Conservation (phyloP, 768 basidiomycete species). For the Leccinum longicurvipes region DNA sequence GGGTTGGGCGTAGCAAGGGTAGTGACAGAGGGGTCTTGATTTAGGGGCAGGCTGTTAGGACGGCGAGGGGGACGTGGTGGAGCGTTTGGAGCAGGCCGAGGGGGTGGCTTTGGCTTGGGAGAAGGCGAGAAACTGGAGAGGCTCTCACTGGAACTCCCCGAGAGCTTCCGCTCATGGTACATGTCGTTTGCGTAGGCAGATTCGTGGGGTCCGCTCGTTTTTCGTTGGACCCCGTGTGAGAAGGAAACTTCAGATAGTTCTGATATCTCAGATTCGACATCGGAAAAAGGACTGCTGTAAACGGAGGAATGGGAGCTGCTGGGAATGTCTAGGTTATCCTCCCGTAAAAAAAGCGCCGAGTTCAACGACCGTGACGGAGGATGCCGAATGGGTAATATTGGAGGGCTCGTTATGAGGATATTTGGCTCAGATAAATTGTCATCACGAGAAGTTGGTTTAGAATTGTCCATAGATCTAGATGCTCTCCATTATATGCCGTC, state of each 20-base stretch:
- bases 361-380: conserved; percentile 15
- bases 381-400: conserved; percentile 16
- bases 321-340: conserved; percentile 21
- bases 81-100: conserved; percentile 13
- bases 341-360: conserved; percentile 17
- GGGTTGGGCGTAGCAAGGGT: conserved; percentile 7
- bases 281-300: conserved; percentile 28
- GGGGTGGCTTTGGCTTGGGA: conserved; percentile 21
- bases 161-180: conserved; percentile 9
- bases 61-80: conserved; percentile 25
- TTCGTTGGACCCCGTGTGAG: conserved; percentile 9
- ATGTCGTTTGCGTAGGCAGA: neutral
- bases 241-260: conserved; percentile 19
- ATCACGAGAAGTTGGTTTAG: conserved; percentile 8
- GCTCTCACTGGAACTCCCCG: conserved; percentile 26
- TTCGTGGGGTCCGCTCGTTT: conserved; percentile 4
- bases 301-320: conserved; percentile 21
- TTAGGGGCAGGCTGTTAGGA: neutral
- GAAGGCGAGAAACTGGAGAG: conserved; percentile 5
- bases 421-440: conserved; percentile 22
- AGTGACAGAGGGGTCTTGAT: neutral
- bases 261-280: conserved; percentile 28
- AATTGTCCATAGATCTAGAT: conserved; percentile 23
- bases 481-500: neutral
- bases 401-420: conserved; percentile 24